Base-by-base conservation (phyloP, 1,284 basidiomycete genomes). In the Ganoderma meredithae region DNA sequence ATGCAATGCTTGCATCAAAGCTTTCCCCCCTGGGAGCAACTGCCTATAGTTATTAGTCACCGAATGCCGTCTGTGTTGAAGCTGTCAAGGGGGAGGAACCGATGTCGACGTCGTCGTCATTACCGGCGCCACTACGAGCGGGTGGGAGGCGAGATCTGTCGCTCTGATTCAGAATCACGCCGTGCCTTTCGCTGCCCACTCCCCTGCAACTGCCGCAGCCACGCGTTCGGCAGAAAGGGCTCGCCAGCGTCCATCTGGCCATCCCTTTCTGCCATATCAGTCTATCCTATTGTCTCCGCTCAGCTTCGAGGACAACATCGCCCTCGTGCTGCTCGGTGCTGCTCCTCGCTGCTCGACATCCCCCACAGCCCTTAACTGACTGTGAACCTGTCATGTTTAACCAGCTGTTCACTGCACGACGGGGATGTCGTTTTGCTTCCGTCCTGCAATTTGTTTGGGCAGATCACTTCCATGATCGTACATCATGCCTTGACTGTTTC, bases 31-130 rank as follows among this genome's bases (percentile, higher is more conserved):
- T 55, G 52, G 31, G 13, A 55, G 52, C 27, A 55, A 19, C 52
- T 55, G 52, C 52, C 52, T n/a, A n/a, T n/a, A n/a, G n/a, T 31
- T 19, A 31, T 55, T 55, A 55, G 52, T 19, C 31, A 55, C 15
- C 13, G 27, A 33, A 31, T 31, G 52, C 52, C 52, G 13, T 33
- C 49, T 19, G 6, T 31, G 49, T 27, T 53, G 25, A 3, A 27
- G 49, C 4, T 55, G 52, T 12, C 52, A 27, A 31, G 31, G 9
- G 7, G 1, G 22, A 13, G 13, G 15, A 8, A 22, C 7, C 27
- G 52, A 31, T 27, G 27, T 55, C 27, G 52, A 17, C 27, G 52
- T 55, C 52, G 31, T 31, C 31, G 9, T 55, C 52, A 22, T 47
- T 55, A 27, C 31, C 27, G 52, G 52, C 27, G 52, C 52, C 52